phyloP scores from a whole-genome alignment of 257 asterid species.

The Leonotis leonurus region DNA sequence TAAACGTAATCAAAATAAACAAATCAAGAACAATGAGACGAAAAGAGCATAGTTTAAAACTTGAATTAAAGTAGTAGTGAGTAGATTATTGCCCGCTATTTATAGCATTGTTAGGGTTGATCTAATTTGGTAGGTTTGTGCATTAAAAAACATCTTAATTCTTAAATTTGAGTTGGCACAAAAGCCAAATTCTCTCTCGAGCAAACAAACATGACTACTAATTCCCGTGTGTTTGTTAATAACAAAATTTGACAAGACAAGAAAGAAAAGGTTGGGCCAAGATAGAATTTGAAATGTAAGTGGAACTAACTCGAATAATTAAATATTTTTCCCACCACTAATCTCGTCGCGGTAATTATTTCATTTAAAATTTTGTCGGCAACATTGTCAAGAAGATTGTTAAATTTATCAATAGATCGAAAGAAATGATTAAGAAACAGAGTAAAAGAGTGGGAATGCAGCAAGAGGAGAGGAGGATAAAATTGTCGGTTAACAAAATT shows the following conservation, averaged over 20 bases:
- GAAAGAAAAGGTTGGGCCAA: too few species aligned
- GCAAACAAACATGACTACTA: not conserved
- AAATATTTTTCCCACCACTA: not conserved
- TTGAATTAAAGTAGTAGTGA: too few species aligned
- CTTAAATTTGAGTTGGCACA: not conserved
- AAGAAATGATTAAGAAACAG: not conserved
- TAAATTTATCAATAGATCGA: not conserved
- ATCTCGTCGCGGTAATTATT: not conserved
- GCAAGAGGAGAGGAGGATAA: not conserved
- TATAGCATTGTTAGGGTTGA: not conserved
- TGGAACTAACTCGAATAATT: not conserved
- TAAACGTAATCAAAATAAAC: too few species aligned
- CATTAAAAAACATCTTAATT: not conserved
- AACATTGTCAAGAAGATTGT: not conserved
- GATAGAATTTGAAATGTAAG: too few species aligned
- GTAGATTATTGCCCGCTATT: too few species aligned
- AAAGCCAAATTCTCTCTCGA: not conserved
- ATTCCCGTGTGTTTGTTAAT: too few species aligned
- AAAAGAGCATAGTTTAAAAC: too few species aligned
- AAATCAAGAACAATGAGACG: too few species aligned
- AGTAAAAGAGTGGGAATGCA: not conserved
- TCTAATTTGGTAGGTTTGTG: not conserved
- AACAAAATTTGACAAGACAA: too few species aligned
- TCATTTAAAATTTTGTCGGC: conserved; percentile 9
- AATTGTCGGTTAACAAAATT: not conserved